Evolutionary conservation across 2,329 filamentous ascomycete species (phyloP).

Genomic region (Aureobasidium namibiae): DNA sequence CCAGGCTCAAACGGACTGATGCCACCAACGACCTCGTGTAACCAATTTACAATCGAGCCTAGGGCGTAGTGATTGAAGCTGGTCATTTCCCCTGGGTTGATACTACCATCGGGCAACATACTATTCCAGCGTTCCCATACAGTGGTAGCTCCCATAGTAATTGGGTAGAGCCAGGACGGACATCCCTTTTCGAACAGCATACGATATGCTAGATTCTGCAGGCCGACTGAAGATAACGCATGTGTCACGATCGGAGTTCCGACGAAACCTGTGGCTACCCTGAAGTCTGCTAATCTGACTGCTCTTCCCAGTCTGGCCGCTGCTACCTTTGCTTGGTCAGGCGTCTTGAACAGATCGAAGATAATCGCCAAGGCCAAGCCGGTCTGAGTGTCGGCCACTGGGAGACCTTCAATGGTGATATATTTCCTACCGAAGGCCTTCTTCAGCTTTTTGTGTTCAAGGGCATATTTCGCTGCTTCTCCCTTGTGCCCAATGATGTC

Average conservation of each 20-base stretch:
- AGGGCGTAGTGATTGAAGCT: conserved; percentile 46
- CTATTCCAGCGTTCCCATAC: conserved; percentile 47
- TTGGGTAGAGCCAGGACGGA: conserved; percentile 43
- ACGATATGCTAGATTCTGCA: conserved; percentile 28
- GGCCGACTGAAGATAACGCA: conserved; percentile 15
- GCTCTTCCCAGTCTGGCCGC: conserved; percentile 21
- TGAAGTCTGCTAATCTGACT: conserved; percentile 19
- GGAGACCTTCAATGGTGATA: conserved; percentile 22
- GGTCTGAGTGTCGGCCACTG: conserved; percentile 28
- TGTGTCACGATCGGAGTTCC: conserved; percentile 47
- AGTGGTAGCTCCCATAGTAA: conserved; percentile 40
- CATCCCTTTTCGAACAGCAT: conserved; percentile 41
- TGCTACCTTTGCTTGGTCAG: conserved; percentile 13
- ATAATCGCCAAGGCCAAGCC: conserved; percentile 20
- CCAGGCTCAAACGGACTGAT: conserved; percentile 33
- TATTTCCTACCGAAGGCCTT: conserved; percentile 24
- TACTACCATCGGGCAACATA: conserved; percentile 34
- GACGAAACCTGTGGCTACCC: conserved; percentile 38
- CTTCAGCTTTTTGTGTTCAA: conserved; percentile 18
- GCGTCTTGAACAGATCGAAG: conserved; percentile 21
- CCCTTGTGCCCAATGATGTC: conserved; percentile 18
- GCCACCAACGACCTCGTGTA: conserved; percentile 38
- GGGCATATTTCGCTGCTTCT: conserved; percentile 20
- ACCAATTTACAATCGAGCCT: conserved; percentile 42
- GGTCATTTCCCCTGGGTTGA: conserved; percentile 42